A percentile compares a stretch with the other conserved stretches of the same genome.
These are phyloP conservation scores for Mycena citricolor DNA, from an alignment of 1,284 basidiomycete species.

Conservation along the genomic window DNA sequence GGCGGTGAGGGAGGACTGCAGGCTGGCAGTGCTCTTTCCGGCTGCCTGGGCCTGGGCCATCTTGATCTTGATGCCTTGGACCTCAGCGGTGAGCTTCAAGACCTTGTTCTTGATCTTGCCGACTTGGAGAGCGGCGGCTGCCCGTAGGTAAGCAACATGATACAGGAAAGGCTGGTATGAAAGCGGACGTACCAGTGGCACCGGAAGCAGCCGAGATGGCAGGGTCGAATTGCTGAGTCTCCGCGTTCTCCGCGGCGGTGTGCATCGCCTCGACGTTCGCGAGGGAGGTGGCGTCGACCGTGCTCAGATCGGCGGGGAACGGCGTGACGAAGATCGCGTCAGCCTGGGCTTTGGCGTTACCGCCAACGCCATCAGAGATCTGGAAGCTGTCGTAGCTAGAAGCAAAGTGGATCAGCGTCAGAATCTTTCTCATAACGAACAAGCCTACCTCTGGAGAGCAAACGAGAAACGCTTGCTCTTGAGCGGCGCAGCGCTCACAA, in stretches of 20 bases:
- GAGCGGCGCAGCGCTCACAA: conserved; percentile 21
- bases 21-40: conserved; percentile 4
- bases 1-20: conserved; percentile 9
- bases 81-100: conserved; percentile 44
- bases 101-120: conserved; percentile 57
- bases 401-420: neutral
- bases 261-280: conserved; percentile 47
- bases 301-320: conserved; percentile 39
- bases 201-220: conserved; percentile 42
- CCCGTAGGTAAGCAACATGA: neutral
- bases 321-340: conserved; percentile 44
- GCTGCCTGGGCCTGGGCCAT: conserved; percentile 19
- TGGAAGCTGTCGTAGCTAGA: conserved; percentile 44
- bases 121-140: conserved; percentile 39
- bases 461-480: conserved; percentile 20
- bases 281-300: conserved; percentile 25
- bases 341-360: conserved; percentile 40
- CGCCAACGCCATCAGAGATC: conserved; percentile 44
- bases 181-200: conserved; percentile 28
- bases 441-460: conserved; percentile 26
- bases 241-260: conserved; percentile 38
- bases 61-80: conserved; percentile 21
- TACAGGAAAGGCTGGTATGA: neutral
- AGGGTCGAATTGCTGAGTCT: conserved; percentile 45
- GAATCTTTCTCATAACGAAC: neutral